A percentile compares a stretch with the other conserved stretches of the same genome.
phyloP scores from a whole-genome alignment of 768 basidiomycete species.

The Xanthoconium stramineum region DNA sequence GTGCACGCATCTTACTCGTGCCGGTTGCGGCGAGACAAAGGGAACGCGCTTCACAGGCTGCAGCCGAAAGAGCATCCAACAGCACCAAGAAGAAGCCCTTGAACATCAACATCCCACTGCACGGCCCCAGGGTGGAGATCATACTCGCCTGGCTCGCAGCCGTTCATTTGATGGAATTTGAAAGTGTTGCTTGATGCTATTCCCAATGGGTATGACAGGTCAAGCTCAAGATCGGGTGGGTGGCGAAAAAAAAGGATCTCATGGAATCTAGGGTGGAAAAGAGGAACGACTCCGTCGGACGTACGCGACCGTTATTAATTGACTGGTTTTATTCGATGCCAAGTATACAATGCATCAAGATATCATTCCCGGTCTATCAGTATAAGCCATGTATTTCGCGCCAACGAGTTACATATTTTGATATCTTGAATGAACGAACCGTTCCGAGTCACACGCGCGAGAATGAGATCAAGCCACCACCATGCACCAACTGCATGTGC shows the following conservation, averaged over 20 bases:
- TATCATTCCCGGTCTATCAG: not conserved
- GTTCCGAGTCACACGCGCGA: no score
- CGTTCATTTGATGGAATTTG: slow-evolving; percentile 74
- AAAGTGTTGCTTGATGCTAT: slow-evolving; percentile 31
- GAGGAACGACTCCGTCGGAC: not conserved
- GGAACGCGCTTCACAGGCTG: slow-evolving; percentile 52
- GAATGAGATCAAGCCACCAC: slow-evolving; percentile 7
- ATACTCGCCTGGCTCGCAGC: slow-evolving; percentile 83
- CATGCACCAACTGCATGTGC: slow-evolving; percentile 28
- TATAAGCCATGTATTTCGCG: not conserved
- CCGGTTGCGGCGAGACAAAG: slow-evolving; percentile 65
- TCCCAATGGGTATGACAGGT: not conserved
- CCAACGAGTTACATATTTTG: not conserved
- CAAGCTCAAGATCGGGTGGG: not conserved
- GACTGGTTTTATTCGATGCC: not conserved
- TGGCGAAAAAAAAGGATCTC: slow-evolving; percentile 8
- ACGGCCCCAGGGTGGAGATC: slow-evolving; percentile 83
- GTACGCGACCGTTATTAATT: not conserved
- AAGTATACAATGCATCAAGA: not conserved
- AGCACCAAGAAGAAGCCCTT: slow-evolving; percentile 51
- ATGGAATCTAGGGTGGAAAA: slow-evolving; percentile 12
- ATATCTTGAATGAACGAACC: not conserved
- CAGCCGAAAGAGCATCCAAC: slow-evolving; percentile 43
- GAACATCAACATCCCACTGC: slow-evolving; percentile 77
- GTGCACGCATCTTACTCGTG: slow-evolving; percentile 66